Evolutionary conservation across 768 basidiomycete species (phyloP).

Genomic region (Cyathus striatus): DNA sequence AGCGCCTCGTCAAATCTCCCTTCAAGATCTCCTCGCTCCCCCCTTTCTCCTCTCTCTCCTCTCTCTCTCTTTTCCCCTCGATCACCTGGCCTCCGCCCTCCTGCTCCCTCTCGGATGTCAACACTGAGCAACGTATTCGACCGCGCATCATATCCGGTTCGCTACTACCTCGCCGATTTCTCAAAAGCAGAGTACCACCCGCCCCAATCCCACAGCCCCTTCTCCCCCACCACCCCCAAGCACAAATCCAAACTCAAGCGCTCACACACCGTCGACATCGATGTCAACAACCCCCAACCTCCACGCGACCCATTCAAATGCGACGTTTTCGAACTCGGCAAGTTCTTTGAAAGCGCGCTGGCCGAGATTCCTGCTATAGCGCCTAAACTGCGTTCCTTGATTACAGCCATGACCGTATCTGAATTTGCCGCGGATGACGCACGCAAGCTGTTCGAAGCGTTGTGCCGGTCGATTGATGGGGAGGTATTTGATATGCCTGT

Average conservation of each 20-base stretch:
- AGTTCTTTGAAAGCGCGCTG: neutral
- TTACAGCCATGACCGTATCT: slow-evolving; percentile 41
- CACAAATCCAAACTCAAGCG: too few species aligned
- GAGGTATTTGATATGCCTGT: slow-evolving; percentile 31
- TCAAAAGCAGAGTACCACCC: slow-evolving; percentile 12
- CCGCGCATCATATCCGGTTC: slow-evolving; percentile 28
- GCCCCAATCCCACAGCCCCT: too few species aligned
- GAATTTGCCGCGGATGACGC: slow-evolving; percentile 46
- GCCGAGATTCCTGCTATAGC: slow-evolving; percentile 27
- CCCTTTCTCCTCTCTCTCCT: neutral
- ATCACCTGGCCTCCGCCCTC: slow-evolving; percentile 7
- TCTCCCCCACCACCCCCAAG: too few species aligned
- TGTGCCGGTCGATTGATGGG: slow-evolving; percentile 38
- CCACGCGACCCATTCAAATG: slow-evolving; percentile 1
- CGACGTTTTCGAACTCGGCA: neutral
- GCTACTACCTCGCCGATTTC: slow-evolving; percentile 31
- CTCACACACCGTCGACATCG: too few species aligned
- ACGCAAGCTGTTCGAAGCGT: slow-evolving; percentile 43
- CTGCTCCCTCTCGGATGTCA: neutral
- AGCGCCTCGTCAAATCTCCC: slow-evolving; percentile 21
- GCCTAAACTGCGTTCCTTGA: slow-evolving; percentile 35
- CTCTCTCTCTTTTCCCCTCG: neutral
- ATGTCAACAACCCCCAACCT: too few species aligned
- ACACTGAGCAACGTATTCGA: slow-evolving; percentile 19
- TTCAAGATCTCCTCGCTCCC: slow-evolving; percentile 1